Evolutionary conservation across 805 yeast genomes (phyloP), one percentile per base, ranked within the genome.

Genomic region (Metschnikowia reukaufii): DNA sequence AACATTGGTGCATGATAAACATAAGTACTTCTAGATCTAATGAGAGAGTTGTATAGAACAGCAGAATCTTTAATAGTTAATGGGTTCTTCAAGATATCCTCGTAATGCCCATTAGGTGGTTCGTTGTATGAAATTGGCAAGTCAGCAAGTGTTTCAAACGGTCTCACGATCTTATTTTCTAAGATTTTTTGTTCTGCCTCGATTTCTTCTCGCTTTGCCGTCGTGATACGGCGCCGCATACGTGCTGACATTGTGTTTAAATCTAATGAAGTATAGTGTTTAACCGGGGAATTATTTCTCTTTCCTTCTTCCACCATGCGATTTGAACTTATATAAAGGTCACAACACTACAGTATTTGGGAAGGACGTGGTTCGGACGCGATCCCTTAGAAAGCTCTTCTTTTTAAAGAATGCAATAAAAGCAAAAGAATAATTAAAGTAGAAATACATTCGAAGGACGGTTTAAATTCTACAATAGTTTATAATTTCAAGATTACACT

Each of bases 51-150:
- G 58, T 86, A 85, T 7, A 87, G 61, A 0, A 85, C 85, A 0
- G 88, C 89, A 39, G 88, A 76, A 56, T 88, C 96, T 57, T 80
- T 81, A 9, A 85, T 74, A 0, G 87, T 76, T 19, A 89, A 67
- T 2, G 96, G 87, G 52, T 79, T 78, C 23, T 78, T 78, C 20
- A 90, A 66, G 2, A 79, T 71, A 23, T 68, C 72, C 41, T 69
- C 73, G 52, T 67, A 70, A 45, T 67, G 62, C 1, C 81, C 73
- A 56, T 81, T 79, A 36, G 86, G 85, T 1, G 97, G 95, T 17
- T 68, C 66, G 17, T 76, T 79, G 38, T 64, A 66, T 0, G 92
- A 81, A 9, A 88, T 76, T 0, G 97, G 96, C 1, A 88, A 63
- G 2, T 79, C 82, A 23, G 82, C 79, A 2, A 83, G 67, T 5